Evolutionary conservation across 257 asterid species (phyloP).

Genomic region (Nicotiana tomentosiformis): DNA sequence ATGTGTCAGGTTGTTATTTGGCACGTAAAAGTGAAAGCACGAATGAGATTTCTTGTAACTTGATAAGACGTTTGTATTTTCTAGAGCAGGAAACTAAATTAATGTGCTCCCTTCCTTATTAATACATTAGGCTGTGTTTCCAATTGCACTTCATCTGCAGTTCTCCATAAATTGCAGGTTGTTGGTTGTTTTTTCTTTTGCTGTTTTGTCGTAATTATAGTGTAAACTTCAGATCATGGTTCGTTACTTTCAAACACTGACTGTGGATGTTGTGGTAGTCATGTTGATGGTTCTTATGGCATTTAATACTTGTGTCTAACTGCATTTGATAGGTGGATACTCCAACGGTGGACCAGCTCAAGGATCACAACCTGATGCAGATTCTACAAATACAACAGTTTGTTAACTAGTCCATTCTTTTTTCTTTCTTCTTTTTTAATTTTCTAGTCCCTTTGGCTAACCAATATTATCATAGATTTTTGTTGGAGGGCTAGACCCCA

Average conservation of each 20-base stretch:
- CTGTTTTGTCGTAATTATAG: neutral
- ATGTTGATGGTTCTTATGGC: neutral
- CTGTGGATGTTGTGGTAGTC: neutral
- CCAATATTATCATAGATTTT: constrained; percentile 48
- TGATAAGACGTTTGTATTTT: neutral
- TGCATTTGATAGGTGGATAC: constrained; percentile 57
- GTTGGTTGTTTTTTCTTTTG: neutral
- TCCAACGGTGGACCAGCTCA: constrained; percentile 61
- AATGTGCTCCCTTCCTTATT: neutral
- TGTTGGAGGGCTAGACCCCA: constrained; percentile 94
- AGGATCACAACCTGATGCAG: constrained; percentile 75
- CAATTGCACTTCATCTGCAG: neutral
- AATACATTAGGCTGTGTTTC: constrained; percentile 1
- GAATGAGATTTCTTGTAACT: neutral
- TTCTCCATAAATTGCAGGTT: neutral
- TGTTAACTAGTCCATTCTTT: constrained; percentile 34
- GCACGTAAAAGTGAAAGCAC: neutral
- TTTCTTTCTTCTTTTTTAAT: neutral
- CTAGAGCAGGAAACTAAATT: neutral
- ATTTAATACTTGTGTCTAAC: constrained; percentile 6
- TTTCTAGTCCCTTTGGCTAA: constrained; percentile 21
- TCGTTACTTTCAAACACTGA: neutral
- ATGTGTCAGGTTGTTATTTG: neutral
- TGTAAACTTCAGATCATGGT: neutral
- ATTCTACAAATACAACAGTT: constrained; percentile 80